Evolutionary conservation across 164 flowering plant species (phyloP).

Genomic region (Dillenia turbinata): DNA sequence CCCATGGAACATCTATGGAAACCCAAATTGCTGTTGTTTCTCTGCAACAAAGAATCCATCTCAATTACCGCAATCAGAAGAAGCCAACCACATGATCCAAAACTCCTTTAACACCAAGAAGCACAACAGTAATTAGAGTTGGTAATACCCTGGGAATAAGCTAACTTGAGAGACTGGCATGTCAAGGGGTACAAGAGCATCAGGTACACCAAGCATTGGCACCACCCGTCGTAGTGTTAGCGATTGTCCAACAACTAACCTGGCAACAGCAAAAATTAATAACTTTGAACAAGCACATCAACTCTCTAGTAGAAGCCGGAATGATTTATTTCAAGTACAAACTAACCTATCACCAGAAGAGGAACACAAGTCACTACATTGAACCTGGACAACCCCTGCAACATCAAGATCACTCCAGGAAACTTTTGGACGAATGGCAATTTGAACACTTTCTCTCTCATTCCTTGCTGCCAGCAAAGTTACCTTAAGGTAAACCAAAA

Average conservation of each 20-base stretch:
- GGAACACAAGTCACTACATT: conserved; percentile 75
- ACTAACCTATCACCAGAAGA: conserved; percentile 85
- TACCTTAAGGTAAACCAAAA: conserved; percentile 41
- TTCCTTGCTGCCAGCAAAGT: conserved; percentile 87
- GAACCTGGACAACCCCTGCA: conserved; percentile 83
- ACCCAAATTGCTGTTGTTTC: conserved; percentile 87
- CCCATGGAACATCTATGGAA: conserved; percentile 76
- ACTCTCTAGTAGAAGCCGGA: conserved; percentile 1
- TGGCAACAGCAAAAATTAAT: conserved; percentile 26
- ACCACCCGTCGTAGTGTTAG: conserved; percentile 71
- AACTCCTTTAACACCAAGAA: conserved; percentile 9
- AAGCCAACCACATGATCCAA: background rate
- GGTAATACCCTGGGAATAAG: conserved; percentile 74
- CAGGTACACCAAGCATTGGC: conserved; percentile 90
- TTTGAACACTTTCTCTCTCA: conserved; percentile 90
- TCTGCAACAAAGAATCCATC: conserved; percentile 39
- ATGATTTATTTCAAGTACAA: conserved; percentile 3
- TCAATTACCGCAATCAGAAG: conserved; percentile 1
- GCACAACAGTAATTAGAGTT: conserved; percentile 7
- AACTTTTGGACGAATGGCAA: conserved; percentile 89
- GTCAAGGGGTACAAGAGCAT: conserved; percentile 96
- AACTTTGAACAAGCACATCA: background rate
- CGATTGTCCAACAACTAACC: conserved; percentile 74
- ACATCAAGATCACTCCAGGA: conserved; percentile 64
- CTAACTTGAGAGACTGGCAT: conserved; percentile 62